Evolutionary conservation across 1,284 basidiomycete species (phyloP).

Genomic region (Schizophyllum amplum): DNA sequence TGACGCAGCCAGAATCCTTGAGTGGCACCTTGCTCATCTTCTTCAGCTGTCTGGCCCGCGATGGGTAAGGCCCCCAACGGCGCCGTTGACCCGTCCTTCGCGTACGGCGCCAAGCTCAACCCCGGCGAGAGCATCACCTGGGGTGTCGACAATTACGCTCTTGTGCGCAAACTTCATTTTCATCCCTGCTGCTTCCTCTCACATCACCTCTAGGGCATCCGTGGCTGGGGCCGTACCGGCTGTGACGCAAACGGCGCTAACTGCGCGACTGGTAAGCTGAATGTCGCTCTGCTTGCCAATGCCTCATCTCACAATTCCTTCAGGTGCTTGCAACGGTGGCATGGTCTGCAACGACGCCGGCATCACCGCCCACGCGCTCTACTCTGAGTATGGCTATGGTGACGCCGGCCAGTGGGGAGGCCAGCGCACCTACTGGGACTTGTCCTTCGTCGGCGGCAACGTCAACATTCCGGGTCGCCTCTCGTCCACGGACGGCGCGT

Average conservation of each 20-base stretch:
- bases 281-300: background rate
- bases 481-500: background rate
- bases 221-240: background rate
- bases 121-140: background rate
- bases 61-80: background rate
- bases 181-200: background rate
- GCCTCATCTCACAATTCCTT: background rate
- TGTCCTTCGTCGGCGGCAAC: background rate
- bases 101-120: background rate
- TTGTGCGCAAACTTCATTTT: background rate
- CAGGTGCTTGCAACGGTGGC: background rate
- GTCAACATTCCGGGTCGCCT: background rate
- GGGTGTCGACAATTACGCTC: background rate
- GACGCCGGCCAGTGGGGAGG: background rate
- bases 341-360: background rate
- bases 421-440: background rate
- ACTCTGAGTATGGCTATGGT: background rate
- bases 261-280: background rate
- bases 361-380: background rate
- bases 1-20: background rate
- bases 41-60: background rate
- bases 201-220: background rate
- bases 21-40: background rate
- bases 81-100: background rate
- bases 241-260: background rate